Evolutionary conservation across 208 protist species (phyloP).

Genomic region (Blastocrithidia nonstop): DNA sequence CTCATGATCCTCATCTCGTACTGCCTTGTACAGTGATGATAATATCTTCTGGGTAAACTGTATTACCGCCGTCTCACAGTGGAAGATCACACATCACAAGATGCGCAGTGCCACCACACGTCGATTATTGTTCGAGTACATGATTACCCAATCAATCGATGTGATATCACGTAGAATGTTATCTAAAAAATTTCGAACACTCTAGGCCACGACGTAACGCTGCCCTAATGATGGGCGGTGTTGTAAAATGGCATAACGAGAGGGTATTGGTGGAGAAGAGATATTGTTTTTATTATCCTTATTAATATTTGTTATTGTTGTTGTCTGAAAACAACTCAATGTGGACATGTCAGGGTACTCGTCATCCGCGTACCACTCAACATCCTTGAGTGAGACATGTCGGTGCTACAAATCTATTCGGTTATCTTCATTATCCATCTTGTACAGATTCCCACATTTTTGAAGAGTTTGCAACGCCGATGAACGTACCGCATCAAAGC

Average conservation of each 20-base stretch:
- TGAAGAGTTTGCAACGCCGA: slow-evolving; percentile 30
- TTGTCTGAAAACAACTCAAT: slow-evolving; percentile 1
- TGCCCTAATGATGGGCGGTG: slow-evolving; percentile 43
- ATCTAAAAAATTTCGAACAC: slow-evolving; percentile 39
- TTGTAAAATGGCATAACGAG: slow-evolving; percentile 19
- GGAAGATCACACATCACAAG: slow-evolving; percentile 61
- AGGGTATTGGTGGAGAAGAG: too few relatives aligned
- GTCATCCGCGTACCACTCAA: slow-evolving; percentile 86
- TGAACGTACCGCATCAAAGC: slow-evolving; percentile 29
- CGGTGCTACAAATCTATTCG: slow-evolving; percentile 61
- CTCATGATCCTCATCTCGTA: slow-evolving; percentile 59
- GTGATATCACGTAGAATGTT: slow-evolving; percentile 50
- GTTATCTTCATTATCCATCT: slow-evolving; percentile 84
- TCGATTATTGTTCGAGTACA: slow-evolving; percentile 71
- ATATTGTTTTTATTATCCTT: too few relatives aligned
- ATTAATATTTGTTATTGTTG: background rate
- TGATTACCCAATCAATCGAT: slow-evolving; percentile 81
- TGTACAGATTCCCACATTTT: slow-evolving; percentile 51
- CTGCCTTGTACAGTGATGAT: slow-evolving; percentile 61
- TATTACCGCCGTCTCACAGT: slow-evolving; percentile 62
- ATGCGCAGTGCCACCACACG: slow-evolving; percentile 64
- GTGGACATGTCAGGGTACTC: slow-evolving; percentile 64
- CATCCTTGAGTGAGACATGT: slow-evolving; percentile 80
- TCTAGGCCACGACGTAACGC: slow-evolving; percentile 71
- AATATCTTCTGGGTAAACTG: slow-evolving; percentile 78